Evolutionary conservation across 148 eudicot species (phyloP), one percentile per base, ranked within the genome.

Genomic region (Amaranthus palmeri): DNA sequence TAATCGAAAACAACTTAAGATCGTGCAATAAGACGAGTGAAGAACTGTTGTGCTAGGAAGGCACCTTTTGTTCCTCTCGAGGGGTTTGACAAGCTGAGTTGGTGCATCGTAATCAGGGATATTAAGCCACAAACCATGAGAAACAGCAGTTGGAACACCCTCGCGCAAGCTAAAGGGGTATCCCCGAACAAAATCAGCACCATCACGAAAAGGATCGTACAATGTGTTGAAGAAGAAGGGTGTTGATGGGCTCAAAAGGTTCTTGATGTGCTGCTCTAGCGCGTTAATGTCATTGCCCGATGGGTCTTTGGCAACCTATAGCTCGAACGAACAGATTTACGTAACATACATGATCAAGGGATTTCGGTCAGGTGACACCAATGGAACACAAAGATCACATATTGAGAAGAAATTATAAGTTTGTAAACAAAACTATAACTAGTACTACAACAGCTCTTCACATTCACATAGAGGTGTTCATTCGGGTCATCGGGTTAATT

Each of bases 71-170:
- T 87, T 87, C 68, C 91, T 85, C 75, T 87, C 91, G 36, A 54
- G 87, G 40, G 91, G 88, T 81, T 87, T 88, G 62, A 85, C 92
- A 72, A 88, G 89, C 79, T 88, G 92, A 0, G 92, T 88, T 3
- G 92, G 92, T 1, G 87, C 92, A 72, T 88, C 92, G 55, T 88
- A 88, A 68, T 88, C 92, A 8, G 89, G 89, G 76, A 88, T 85
- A 60, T 87, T 87, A 75, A 87, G 86, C 91, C 91, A 87, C 9
- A 87, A 76, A 25, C 88, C 90, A 75, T 87, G 91, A 49, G 91
- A 87, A 40, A 85, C 88, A 15, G 88, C 88, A 40, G 87, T 85
- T 5, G 91, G 87, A 14, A 77, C 89, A 68, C 89, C 92, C 72
- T 86, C 87, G 2, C 89, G 84, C 0, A 82, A 72, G 71, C 86